These are phyloP conservation scores for Verruconis gallopava DNA, from an alignment of 2,329 filamentous ascomycete genomes.

Conservation along the genomic window DNA sequence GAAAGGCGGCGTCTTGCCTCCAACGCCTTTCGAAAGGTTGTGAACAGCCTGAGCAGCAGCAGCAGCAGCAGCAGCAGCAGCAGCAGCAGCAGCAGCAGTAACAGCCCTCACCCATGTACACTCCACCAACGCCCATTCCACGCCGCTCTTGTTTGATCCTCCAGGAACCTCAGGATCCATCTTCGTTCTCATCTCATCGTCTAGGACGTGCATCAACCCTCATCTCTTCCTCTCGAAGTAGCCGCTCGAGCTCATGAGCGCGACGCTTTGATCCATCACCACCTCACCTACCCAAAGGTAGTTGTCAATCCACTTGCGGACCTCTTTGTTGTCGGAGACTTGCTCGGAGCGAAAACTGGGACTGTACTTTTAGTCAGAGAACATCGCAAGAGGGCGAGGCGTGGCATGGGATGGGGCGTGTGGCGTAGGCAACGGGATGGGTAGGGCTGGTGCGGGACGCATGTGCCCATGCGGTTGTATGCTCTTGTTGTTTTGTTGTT, in stretches of 20 bases:
- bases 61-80: no score
- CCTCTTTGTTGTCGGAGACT: conserved; percentile 68
- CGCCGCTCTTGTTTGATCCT: no score
- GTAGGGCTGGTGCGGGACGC: conserved; percentile 4
- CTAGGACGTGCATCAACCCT: no score
- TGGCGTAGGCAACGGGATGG: conserved; percentile 55
- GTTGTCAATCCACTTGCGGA: conserved; percentile 80
- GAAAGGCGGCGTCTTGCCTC: no score
- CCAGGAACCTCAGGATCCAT: no score
- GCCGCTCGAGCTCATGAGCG: conserved; percentile 72
- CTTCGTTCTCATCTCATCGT: not conserved
- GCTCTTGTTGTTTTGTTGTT: not conserved
- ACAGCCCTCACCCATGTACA: no score
- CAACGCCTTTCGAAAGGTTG: no score
- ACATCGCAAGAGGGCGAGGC: conserved; percentile 10
- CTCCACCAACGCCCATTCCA: no score
- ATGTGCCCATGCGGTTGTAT: not conserved
- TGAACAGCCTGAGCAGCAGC: no score
- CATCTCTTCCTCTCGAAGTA: conserved; percentile 78
- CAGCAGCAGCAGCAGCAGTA: no score
- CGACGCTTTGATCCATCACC: conserved; percentile 96
- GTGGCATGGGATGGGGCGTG: conserved; percentile 29
- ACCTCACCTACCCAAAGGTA: conserved; percentile 93
- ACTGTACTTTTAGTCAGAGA: conserved; percentile 23
- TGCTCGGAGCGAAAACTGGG: conserved; percentile 80